phyloP scores from a whole-genome alignment of 2,329 filamentous ascomycete genomes.

The Fusarium sp. region DNA sequence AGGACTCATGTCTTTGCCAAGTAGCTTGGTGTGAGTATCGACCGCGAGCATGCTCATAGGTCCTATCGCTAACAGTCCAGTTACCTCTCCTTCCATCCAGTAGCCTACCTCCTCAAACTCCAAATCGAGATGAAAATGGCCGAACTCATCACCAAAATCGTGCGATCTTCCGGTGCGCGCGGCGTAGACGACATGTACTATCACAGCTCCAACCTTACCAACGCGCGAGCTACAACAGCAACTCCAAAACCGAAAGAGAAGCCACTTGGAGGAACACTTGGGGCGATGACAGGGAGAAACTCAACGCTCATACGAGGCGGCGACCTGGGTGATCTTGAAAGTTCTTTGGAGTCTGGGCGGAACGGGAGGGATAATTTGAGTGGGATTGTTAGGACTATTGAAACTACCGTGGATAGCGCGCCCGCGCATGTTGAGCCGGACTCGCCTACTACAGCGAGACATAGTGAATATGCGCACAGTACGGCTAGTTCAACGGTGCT shows the following conservation, averaged over 20 bases:
- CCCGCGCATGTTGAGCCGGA: background rate
- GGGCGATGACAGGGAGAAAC: background rate
- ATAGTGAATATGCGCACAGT: slow-evolving; percentile 24
- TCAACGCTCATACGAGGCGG: slow-evolving; percentile 12
- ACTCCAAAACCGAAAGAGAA: background rate
- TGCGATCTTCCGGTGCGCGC: slow-evolving; percentile 6
- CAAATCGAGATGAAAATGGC: slow-evolving; percentile 65
- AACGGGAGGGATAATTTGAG: background rate
- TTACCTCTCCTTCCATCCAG: slow-evolving; percentile 54
- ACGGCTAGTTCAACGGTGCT: slow-evolving; percentile 21
- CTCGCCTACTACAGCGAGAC: background rate
- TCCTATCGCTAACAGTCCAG: slow-evolving; percentile 13
- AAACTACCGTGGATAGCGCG: slow-evolving; percentile 32
- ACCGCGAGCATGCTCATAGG: fast-evolving
- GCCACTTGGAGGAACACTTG: background rate
- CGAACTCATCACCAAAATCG: slow-evolving; percentile 56
- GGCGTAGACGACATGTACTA: slow-evolving; percentile 24
- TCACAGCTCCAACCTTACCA: background rate
- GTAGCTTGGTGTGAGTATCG: slow-evolving; percentile 41
- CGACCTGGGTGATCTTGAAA: background rate
- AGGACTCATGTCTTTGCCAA: slow-evolving; percentile 45
- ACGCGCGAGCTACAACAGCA: background rate
- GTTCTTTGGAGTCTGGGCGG: slow-evolving; percentile 1
- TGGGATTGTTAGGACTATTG: slow-evolving; percentile 37
- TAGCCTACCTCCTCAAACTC: slow-evolving; percentile 61